Evolutionary conservation across 2,329 filamentous ascomycete species (phyloP).

Genomic region (Phialemoniopsis sp.): DNA sequence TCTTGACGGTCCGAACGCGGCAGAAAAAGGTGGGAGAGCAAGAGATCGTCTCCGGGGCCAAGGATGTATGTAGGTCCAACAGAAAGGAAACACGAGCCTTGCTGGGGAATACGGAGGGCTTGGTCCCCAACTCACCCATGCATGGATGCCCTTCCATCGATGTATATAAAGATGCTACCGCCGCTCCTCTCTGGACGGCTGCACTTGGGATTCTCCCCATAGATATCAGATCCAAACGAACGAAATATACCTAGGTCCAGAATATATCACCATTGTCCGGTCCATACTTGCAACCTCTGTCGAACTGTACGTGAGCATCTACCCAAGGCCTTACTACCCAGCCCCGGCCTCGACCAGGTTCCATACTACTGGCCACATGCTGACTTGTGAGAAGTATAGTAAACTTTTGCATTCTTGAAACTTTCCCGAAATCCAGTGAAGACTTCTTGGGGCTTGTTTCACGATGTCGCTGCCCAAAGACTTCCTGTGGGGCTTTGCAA

Average conservation of each 20-base stretch:
- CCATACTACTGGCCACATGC: too few relatives aligned
- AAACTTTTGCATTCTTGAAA: too few relatives aligned
- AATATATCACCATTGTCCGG: neutral
- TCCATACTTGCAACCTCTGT: neutral
- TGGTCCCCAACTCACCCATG: neutral
- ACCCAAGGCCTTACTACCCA: too few relatives aligned
- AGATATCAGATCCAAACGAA: too few relatives aligned
- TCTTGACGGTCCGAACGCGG: constrained; percentile 47
- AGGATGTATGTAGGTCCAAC: constrained; percentile 10
- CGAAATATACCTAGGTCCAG: too few relatives aligned
- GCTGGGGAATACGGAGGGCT: too few relatives aligned
- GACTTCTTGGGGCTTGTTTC: constrained; percentile 5
- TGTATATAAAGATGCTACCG: constrained; percentile 1
- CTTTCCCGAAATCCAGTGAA: too few relatives aligned
- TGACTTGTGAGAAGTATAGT: too few relatives aligned
- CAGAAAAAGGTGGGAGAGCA: constrained; percentile 28
- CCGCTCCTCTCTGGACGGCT: neutral
- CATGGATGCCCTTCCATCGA: neutral
- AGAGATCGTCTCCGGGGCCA: constrained; percentile 10
- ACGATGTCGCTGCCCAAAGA: constrained; percentile 60
- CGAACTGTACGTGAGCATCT: too few relatives aligned
- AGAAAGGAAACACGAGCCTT: constrained; percentile 15
- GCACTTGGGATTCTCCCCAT: too few relatives aligned
- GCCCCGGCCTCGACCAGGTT: too few relatives aligned
- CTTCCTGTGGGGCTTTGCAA: constrained; percentile 79